Conservation (phyloP, 2,329 filamentous ascomycete species). For the Hypoxylon sp. region DNA sequence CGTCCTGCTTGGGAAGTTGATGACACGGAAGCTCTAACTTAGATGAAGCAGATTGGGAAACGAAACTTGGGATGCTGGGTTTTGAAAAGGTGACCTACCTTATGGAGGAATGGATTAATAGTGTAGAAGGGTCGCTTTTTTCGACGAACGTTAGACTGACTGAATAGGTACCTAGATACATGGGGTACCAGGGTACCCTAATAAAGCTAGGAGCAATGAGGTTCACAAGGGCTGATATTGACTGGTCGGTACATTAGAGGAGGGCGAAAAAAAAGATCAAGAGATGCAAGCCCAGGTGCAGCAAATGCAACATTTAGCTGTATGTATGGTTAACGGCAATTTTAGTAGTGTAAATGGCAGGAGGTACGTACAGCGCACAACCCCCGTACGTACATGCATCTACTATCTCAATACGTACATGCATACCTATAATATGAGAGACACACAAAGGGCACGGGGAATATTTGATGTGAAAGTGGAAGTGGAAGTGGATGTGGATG, state of each 20-base stretch:
- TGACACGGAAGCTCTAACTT: conserved; percentile 40
- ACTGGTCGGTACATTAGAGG: conserved; percentile 32
- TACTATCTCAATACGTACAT: conserved; percentile 3
- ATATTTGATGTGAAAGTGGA: conserved; percentile 24
- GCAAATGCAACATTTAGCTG: conserved; percentile 37
- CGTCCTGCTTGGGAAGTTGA: conserved; percentile 3
- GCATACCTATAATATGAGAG: conserved; percentile 12
- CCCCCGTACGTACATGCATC: background rate
- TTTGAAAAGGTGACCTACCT: conserved; percentile 28
- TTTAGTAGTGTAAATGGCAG: conserved; percentile 5
- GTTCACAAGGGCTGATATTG: conserved; percentile 41
- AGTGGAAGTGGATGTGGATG: conserved; percentile 14
- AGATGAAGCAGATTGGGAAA: conserved; percentile 38
- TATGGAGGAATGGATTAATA: conserved; percentile 36
- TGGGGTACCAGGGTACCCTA: conserved; percentile 38
- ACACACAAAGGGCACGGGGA: conserved; percentile 33
- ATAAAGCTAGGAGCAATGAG: conserved; percentile 39
- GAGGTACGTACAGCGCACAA: conserved; percentile 1
- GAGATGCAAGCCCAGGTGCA: no score
- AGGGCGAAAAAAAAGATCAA: conserved; percentile 20
- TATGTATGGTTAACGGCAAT: conserved; percentile 23
- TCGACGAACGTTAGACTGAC: conserved; percentile 38
- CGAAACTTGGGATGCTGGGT: conserved; percentile 35
- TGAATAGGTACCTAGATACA: conserved; percentile 27
- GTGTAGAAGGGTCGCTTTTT: conserved; percentile 30